Evolutionary conservation across 345 rosid genomes (phyloP).

Genomic region (Brassica nigra): DNA sequence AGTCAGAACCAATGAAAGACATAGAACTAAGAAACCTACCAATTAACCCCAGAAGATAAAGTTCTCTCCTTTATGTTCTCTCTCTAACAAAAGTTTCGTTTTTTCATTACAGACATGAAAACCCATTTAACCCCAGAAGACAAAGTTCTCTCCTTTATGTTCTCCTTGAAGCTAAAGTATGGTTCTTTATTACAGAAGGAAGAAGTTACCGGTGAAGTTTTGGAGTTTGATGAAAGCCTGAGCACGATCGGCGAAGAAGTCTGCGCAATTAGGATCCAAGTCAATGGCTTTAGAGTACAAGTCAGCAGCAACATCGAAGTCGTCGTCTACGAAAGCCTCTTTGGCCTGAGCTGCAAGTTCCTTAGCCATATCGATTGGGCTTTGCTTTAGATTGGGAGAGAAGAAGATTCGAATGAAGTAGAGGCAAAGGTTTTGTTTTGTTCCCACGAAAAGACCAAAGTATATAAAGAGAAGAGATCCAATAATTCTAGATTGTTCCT

Average conservation of each 20-base stretch:
- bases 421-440: neutral
- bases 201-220: constrained; percentile 60
- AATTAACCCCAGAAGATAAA: neutral
- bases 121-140: neutral
- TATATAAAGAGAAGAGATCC: neutral
- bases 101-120: neutral
- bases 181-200: neutral
- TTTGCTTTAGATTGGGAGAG: neutral
- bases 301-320: constrained; percentile 78
- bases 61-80: neutral
- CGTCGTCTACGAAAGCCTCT: constrained; percentile 88
- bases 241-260: constrained; percentile 83
- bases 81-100: neutral
- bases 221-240: constrained; percentile 86
- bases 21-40: neutral
- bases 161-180: neutral
- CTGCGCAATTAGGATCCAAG: constrained; percentile 64
- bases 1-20: neutral
- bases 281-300: constrained; percentile 78
- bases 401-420: constrained; percentile 8
- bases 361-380: constrained; percentile 53
- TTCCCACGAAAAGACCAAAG: neutral
- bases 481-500: constrained; percentile 35
- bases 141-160: neutral
- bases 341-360: constrained; percentile 73